A percentile compares a stretch with the other conserved stretches of the same genome.
These are phyloP conservation scores for Nyssa sinensis DNA, from an alignment of 148 eudicot species.

Conservation along the genomic window DNA sequence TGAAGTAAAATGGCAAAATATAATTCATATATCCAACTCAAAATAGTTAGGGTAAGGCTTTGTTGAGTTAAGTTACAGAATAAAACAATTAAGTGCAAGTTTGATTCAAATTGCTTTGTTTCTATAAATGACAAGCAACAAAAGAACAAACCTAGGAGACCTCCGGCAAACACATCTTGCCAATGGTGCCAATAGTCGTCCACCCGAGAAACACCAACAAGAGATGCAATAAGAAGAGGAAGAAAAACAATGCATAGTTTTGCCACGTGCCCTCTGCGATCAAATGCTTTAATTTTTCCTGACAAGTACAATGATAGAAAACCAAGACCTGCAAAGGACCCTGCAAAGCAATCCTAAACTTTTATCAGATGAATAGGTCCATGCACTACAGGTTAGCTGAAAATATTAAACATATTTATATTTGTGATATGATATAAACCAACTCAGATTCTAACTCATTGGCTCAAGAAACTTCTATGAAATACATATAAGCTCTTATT, in stretches of 20 bases:
- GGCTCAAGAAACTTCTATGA: neutral
- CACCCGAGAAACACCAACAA: conserved; percentile 86
- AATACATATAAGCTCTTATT: neutral
- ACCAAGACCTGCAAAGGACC: conserved; percentile 96
- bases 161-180: conserved; percentile 87
- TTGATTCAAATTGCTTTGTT: neutral
- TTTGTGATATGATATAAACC: neutral
- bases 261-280: conserved; percentile 68
- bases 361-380: neutral
- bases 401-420: neutral
- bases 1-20: no score
- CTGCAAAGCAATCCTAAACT: conserved; percentile 31
- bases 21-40: no score
- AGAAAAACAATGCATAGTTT: conserved; percentile 65
- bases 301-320: conserved; percentile 71
- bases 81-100: neutral
- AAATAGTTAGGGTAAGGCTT: no score
- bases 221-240: conserved; percentile 65
- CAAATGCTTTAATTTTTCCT: conserved; percentile 68
- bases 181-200: conserved; percentile 98
- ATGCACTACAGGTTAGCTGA: neutral
- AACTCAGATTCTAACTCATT: neutral
- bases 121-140: neutral
- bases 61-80: no score
- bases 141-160: conserved; percentile 50